Percentiles rank a stretch among this genome's conserved stretches.
These are phyloP conservation scores for Jaltomata sinuosa DNA, from an alignment of 257 asterid species.

Conservation along the genomic window DNA sequence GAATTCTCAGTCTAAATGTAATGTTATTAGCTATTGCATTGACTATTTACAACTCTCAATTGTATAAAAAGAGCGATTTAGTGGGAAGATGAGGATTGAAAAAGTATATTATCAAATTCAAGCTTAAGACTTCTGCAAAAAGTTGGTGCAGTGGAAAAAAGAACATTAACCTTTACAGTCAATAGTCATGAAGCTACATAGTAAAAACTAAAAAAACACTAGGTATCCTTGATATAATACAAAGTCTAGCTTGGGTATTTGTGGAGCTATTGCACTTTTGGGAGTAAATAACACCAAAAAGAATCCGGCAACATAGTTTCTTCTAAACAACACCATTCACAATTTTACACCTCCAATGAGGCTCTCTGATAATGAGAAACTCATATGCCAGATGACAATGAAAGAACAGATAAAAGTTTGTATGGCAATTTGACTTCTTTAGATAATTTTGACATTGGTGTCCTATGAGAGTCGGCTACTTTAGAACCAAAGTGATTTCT, in stretches of 20 bases:
- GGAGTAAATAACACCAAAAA: not conserved
- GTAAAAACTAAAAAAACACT: not conserved
- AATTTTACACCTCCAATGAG: not conserved
- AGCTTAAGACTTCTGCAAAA: not conserved
- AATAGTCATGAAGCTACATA: not conserved
- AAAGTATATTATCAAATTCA: not conserved
- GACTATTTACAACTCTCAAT: not conserved
- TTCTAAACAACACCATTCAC: not conserved
- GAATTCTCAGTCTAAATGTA: not conserved
- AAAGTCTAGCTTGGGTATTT: not conserved
- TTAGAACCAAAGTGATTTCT: not conserved
- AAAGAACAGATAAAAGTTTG: not conserved
- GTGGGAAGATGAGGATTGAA: not conserved
- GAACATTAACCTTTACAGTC: not conserved
- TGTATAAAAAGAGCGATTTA: not conserved
- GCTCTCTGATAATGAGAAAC: not conserved
- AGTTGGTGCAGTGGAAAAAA: not conserved
- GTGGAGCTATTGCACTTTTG: not conserved
- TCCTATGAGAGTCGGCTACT: not conserved
- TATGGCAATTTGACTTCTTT: not conserved
- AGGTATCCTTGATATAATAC: not conserved
- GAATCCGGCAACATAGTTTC: not conserved
- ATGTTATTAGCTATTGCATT: not conserved
- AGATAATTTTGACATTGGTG: not conserved
- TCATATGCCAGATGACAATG: not conserved